Conservation (phyloP, 2,329 filamentous ascomycete species). For the Leptographium flavum region DNA sequence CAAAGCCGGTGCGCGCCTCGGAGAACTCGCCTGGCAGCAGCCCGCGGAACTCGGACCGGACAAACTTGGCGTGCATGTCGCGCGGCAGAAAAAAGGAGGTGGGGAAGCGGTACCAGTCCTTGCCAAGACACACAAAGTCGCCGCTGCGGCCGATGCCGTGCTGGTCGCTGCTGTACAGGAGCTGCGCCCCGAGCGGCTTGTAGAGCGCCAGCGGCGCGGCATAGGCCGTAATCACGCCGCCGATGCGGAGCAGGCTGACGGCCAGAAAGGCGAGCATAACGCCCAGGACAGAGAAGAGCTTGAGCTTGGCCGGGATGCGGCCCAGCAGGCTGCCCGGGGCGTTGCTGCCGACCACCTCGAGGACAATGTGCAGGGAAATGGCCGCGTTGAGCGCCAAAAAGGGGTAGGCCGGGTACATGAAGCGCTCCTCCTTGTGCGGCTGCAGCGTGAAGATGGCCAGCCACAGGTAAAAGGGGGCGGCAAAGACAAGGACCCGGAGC, state of each 20-base stretch:
- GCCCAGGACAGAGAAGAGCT: slow-evolving; percentile 44
- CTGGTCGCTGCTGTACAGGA: slow-evolving; percentile 7
- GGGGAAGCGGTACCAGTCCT: slow-evolving; percentile 97
- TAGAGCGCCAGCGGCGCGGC: slow-evolving; percentile 65
- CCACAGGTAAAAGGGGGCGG: slow-evolving; percentile 89
- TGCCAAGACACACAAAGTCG: slow-evolving; percentile 74
- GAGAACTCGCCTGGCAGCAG: slow-evolving; percentile 83
- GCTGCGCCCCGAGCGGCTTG: slow-evolving; percentile 44
- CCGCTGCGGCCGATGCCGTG: slow-evolving; percentile 37
- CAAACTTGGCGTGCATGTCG: slow-evolving; percentile 74
- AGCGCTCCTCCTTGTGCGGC: slow-evolving; percentile 94
- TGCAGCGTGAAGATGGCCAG: slow-evolving; percentile 80
- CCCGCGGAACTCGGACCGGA: slow-evolving; percentile 80
- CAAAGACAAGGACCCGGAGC: slow-evolving; percentile 61
- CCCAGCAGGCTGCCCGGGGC: slow-evolving; percentile 53
- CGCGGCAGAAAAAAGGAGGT: slow-evolving; percentile 81
- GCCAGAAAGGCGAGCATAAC: slow-evolving; percentile 5
- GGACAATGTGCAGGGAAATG: slow-evolving; percentile 65
- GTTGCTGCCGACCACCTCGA: slow-evolving; percentile 59
- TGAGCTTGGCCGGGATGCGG: slow-evolving; percentile 61
- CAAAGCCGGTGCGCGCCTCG: slow-evolving; percentile 54
- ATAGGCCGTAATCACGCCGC: slow-evolving; percentile 70
- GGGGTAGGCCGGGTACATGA: slow-evolving; percentile 96
- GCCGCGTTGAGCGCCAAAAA: slow-evolving; percentile 81
- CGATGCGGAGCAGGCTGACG: slow-evolving; percentile 54